Base-by-base conservation (phyloP, 2,329 filamentous ascomycete genomes). In the Fusarium mexicanum region DNA sequence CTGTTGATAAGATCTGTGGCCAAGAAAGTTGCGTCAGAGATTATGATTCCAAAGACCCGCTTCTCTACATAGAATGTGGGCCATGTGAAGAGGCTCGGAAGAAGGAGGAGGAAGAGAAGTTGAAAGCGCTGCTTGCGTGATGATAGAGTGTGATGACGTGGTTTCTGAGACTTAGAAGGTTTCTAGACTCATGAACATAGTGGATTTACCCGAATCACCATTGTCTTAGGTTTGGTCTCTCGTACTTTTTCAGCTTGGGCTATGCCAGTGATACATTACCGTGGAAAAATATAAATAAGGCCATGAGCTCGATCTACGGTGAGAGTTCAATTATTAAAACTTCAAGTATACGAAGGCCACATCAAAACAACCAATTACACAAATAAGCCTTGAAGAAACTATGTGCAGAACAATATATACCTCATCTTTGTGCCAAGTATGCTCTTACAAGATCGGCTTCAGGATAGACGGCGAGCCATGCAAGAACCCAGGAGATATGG, bases 191-290 rank as follows among this genome's bases (percentile, higher is more conserved):
- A n/a, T 6, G 6, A 18, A 6, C 11, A 14, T 13, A n/a, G 14
- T 14, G 2, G 11, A 14, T 2, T 4, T 4, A 3, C 2, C 2
- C 20, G 3, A 31, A 20, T 31, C 11, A 20, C 4, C 6, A 9
- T 10, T 6, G 5, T 3, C 6, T 5, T 1, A 10, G 1, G 4
- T n/a, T 17, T 3, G 1, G 6, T 29, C 14, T 9, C 20, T 13
- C 2, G 1, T 10, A 5, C 5, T 7, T 2, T 10, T 2, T 29
- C 8, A 17, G 7, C 4, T 8, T 54, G 14, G 4, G 8, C 13
- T 17, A 17, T 18, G 35, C 1, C 14, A 22, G 20, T 54, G 8
- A 13, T 13, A 22, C 8, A 5, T 9, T 1, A 3, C 11, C 13
- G 10, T 17, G 2, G 3, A 22, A 18, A 20, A 29, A 40, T 40